Base-by-base conservation (phyloP, 192 early-diverging fungal genomes). In the Coemansia sp. region DNA sequence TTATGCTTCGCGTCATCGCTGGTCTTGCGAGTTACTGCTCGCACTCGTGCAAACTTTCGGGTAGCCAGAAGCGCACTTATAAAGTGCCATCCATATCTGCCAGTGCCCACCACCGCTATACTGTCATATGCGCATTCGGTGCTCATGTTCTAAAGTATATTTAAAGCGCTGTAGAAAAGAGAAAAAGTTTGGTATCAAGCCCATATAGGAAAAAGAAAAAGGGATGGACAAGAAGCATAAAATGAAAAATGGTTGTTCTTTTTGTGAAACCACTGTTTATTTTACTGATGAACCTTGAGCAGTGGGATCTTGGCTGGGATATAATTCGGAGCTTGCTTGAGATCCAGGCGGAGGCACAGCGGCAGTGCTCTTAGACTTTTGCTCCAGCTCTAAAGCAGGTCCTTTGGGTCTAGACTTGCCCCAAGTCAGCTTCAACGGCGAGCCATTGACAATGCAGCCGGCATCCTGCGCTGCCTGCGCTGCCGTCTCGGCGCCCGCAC, bases 401-500 rank as follows among this genome's bases (percentile, higher is more conserved):
- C 91, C 91, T 51, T 85, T 79, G 52, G 84, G 87, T 35, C 80
- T 75, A 19, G 89, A 82, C 61, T 80, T 81, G 2, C 91, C 94
- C 95, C 95, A 98, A 30, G 88, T 85, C 5, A 96, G 85, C 39
- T 83, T 70, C 40, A 98, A 51, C 15, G 78, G 53, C 40, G 83
- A 75, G 9, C 83, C 91, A 30, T 90, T 88, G 30, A 98, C 76
- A 39, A 76, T 84, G 37, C 86, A 75, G 16, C 89, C 88, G 19
- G 88, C 88, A 50, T 81, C 84, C 48, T 82, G 86, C 7, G 87
- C 74, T 42, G 86, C 82, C 26, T 84, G 78, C 8, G 88, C 84
- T 0, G 90, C 95, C n/a, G 83, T 71, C 70, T 98, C 94, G 15
- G 95, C 95, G n/a, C 81, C 83, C 9, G 79, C 74, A 28, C 95